phyloP scores from a whole-genome alignment of 176 grass and related monocot genomes.

The Aegilops sharonensis region DNA sequence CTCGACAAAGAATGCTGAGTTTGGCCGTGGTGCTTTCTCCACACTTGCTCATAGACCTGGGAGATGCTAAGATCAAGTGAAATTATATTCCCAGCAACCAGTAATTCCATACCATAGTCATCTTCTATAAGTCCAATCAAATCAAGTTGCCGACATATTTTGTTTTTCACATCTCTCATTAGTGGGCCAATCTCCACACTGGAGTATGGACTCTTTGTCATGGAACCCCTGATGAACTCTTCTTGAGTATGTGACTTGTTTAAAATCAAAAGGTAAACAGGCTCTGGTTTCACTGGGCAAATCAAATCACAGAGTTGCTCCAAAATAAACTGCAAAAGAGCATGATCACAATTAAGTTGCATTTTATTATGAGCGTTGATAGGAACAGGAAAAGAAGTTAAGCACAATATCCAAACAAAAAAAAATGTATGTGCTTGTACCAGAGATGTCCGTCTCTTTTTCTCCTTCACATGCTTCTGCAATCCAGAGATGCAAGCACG shows the following conservation, averaged over 20 bases:
- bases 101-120: conserved; percentile 96
- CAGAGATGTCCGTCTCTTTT: conserved; percentile 83
- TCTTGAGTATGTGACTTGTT: conserved; percentile 98
- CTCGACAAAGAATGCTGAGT: conserved; percentile 58
- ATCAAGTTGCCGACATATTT: conserved; percentile 97
- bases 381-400: not conserved
- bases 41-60: conserved; percentile 96
- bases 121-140: conserved; percentile 89
- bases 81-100: conserved; percentile 97
- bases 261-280: conserved; percentile 84
- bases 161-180: conserved; percentile 99
- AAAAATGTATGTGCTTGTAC: conserved; percentile 34
- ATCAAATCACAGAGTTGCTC: conserved; percentile 99
- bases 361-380: conserved; percentile 21
- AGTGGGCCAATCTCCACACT: conserved; percentile 87
- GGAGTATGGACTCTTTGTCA: conserved; percentile 94
- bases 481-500: conserved; percentile 92
- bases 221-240: conserved; percentile 97
- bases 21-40: conserved; percentile 85
- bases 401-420: conserved; percentile 20
- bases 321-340: conserved; percentile 83
- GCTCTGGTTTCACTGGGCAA: conserved; percentile 89
- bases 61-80: conserved; percentile 96
- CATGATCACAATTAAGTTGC: conserved; percentile 8
- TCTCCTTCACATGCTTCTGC: conserved; percentile 80